Evolutionary conservation across 2,329 filamentous ascomycete species (phyloP).

Genomic region (Cladophialophora chaetospira): DNA sequence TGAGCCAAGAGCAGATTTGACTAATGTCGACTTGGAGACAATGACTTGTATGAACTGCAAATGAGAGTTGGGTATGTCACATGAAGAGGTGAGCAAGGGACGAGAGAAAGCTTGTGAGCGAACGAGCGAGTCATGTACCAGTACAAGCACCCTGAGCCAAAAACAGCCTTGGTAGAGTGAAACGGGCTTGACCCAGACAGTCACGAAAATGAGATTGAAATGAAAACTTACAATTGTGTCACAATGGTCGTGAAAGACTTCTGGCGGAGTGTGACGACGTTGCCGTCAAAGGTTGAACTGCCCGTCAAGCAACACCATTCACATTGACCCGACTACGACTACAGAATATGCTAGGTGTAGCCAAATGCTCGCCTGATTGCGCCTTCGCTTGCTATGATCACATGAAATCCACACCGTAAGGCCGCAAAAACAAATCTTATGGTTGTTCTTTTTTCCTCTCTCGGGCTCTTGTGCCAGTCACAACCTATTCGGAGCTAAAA

Average conservation of each 20-base stretch:
- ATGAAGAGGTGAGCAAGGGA: not conserved
- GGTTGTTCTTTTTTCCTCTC: not conserved
- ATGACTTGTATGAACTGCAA: not conserved
- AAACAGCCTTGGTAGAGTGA: not conserved
- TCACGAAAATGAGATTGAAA: not conserved
- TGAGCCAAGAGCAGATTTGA: not conserved
- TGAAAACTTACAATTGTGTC: too few species aligned
- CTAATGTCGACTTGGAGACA: not conserved
- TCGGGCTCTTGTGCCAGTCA: not conserved
- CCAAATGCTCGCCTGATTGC: too few species aligned
- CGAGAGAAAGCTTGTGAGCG: not conserved
- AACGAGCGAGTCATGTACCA: not conserved
- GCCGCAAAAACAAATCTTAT: not conserved
- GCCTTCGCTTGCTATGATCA: slow-evolving; percentile 23
- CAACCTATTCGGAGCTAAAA: too few species aligned
- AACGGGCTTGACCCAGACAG: not conserved
- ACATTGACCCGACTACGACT: too few species aligned
- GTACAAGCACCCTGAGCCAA: not conserved
- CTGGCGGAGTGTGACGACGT: too few species aligned
- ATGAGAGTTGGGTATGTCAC: not conserved
- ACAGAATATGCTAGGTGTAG: too few species aligned
- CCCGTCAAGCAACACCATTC: too few species aligned
- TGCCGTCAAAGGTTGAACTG: too few species aligned
- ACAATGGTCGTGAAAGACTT: too few species aligned
- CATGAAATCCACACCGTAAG: not conserved